Percentiles rank a stretch among this genome's conserved stretches.
Evolutionary conservation across 1,139 yeast genomes (phyloP).

Genomic region (Magnusiomyces fungicola): DNA sequence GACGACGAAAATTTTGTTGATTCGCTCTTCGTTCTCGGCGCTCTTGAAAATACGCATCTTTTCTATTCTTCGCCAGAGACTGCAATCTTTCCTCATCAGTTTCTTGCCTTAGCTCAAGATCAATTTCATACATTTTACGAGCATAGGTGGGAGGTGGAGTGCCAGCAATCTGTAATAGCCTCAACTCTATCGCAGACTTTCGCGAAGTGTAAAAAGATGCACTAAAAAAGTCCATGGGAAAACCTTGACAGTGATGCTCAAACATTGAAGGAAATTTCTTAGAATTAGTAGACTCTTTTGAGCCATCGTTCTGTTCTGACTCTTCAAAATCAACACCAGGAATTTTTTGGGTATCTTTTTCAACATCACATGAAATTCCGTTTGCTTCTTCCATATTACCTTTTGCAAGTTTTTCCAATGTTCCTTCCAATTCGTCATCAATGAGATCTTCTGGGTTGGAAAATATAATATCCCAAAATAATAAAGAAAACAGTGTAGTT

Average conservation of each 20-base stretch:
- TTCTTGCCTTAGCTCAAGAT: background rate
- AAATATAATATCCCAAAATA: constrained; percentile 31
- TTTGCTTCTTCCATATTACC: too few species aligned
- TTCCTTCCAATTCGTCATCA: background rate
- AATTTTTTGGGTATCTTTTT: too few species aligned
- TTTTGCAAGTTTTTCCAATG: constrained; percentile 17
- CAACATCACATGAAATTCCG: too few species aligned
- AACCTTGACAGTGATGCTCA: constrained; percentile 31
- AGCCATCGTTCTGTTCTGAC: constrained; percentile 18
- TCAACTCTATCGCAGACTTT: constrained; percentile 17
- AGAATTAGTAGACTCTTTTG: constrained; percentile 11
- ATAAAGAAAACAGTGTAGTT: constrained; percentile 27
- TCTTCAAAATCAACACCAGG: too few species aligned
- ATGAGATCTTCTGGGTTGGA: constrained; percentile 7
- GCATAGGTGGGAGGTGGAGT: background rate
- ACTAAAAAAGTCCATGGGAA: constrained; percentile 29
- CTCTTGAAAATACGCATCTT: too few species aligned
- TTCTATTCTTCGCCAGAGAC: too few species aligned
- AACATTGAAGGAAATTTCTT: constrained; percentile 24
- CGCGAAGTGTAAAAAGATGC: constrained; percentile 21
- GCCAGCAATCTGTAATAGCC: constrained; percentile 16
- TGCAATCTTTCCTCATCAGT: background rate
- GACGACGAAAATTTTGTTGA: too few species aligned
- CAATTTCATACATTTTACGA: background rate
- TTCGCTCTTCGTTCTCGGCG: too few species aligned